Percentiles rank a stretch among this genome's conserved stretches.
Evolutionary conservation across 2,329 filamentous ascomycete species (phyloP).

Genomic region (Colletotrichum endophyticum): DNA sequence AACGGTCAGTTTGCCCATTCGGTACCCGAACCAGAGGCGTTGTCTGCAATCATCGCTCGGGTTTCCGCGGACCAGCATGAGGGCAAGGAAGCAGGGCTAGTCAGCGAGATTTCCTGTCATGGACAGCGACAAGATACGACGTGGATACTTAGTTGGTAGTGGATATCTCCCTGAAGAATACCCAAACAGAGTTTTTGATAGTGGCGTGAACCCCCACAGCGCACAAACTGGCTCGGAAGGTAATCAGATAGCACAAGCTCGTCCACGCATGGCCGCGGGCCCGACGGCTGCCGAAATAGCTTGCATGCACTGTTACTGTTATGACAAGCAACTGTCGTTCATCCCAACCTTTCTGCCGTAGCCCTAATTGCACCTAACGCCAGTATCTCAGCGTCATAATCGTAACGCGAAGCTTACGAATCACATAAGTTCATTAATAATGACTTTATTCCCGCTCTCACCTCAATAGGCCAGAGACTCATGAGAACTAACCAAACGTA

Average conservation of each 20-base stretch:
- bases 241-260: background rate
- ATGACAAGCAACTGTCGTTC: background rate
- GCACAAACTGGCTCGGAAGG: background rate
- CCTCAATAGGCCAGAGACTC: no score
- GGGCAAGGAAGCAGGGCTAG: background rate
- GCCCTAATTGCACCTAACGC: background rate
- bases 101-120: accelerated
- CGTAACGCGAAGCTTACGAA: no score
- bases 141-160: background rate
- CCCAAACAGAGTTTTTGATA: background rate
- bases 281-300: background rate
- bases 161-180: background rate
- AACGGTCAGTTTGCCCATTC: accelerated
- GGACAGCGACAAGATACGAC: background rate
- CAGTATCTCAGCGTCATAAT: no score
- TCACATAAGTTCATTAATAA: no score
- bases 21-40: background rate
- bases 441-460: no score
- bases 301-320: background rate
- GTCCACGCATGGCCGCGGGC: background rate
- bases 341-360: background rate
- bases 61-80: background rate
- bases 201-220: background rate
- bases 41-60: background rate
- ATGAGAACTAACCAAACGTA: no score